These are phyloP conservation scores for Podaxis carcinomalis DNA, from an alignment of 768 basidiomycete genomes.

Conservation along the genomic window DNA sequence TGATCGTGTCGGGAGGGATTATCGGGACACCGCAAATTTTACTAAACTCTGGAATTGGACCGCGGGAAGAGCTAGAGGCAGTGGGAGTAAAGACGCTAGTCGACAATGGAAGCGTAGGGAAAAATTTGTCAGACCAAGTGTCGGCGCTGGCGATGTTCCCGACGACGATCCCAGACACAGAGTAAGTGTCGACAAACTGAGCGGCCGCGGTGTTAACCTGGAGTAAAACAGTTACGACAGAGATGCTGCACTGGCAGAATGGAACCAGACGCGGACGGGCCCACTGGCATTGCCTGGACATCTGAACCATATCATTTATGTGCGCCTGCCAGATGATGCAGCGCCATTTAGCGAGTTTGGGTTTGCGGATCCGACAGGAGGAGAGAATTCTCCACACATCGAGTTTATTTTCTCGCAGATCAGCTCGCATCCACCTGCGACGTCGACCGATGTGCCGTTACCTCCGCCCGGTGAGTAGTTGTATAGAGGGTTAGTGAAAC, in stretches of 20 bases:
- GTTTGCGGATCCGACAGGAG: constrained; percentile 12
- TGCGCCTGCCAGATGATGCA: constrained; percentile 12
- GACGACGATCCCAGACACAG: constrained; percentile 6
- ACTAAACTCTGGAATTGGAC: constrained; percentile 22
- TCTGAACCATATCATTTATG: constrained; percentile 9
- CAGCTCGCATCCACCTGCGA: not conserved
- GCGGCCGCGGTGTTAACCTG: not conserved
- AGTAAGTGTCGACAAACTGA: not conserved
- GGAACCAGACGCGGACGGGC: constrained; percentile 12
- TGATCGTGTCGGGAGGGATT: constrained; percentile 28
- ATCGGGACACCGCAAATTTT: constrained; percentile 24
- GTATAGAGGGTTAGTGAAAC: not conserved
- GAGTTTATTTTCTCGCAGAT: constrained; percentile 13
- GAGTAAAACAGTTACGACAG: not conserved
- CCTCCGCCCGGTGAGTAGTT: constrained; percentile 5
- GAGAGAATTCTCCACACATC: constrained; percentile 12
- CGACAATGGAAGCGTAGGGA: constrained; percentile 18
- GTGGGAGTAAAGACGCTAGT: constrained; percentile 14
- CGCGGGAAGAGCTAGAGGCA: constrained; percentile 12
- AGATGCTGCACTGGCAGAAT: constrained; percentile 8
- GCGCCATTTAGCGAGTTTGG: constrained; percentile 2
- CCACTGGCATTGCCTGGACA: constrained; percentile 6
- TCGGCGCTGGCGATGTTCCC: not conserved
- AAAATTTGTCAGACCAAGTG: constrained; percentile 19
- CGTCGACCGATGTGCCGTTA: not conserved